These are phyloP conservation scores for Hirschioporus abietinus DNA, from an alignment of 768 basidiomycete species.

Conservation along the genomic window DNA sequence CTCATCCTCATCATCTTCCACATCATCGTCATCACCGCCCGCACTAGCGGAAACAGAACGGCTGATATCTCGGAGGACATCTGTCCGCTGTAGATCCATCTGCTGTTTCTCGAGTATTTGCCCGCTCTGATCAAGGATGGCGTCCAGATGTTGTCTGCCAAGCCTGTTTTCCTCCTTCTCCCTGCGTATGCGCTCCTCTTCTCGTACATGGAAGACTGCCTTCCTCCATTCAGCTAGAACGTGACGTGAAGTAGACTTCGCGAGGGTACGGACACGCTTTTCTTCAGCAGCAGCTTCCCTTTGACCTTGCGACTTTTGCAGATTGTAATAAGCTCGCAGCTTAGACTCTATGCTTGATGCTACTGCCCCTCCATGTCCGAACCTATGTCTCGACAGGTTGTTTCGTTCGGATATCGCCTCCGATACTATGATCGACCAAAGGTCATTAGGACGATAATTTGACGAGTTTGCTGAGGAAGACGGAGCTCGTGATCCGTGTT, in stretches of 20 bases:
- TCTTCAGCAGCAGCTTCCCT: slow-evolving; percentile 57
- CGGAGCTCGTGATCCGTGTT: neutral
- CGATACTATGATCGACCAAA: slow-evolving; percentile 7
- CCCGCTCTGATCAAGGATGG: slow-evolving; percentile 84
- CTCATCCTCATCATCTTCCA: slow-evolving; percentile 21
- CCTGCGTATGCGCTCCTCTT: slow-evolving; percentile 53
- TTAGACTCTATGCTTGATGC: slow-evolving; percentile 57
- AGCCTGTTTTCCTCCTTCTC: slow-evolving; percentile 76
- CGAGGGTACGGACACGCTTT: slow-evolving; percentile 56
- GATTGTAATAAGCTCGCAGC: slow-evolving; percentile 74
- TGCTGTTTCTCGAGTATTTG: slow-evolving; percentile 83
- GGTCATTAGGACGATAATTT: slow-evolving; percentile 1
- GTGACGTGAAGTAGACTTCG: slow-evolving; percentile 65
- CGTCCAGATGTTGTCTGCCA: slow-evolving; percentile 84
- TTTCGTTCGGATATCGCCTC: slow-evolving; percentile 7
- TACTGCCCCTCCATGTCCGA: slow-evolving; percentile 23
- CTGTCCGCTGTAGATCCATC: slow-evolving; percentile 53
- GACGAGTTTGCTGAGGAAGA: neutral
- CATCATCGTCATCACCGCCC: slow-evolving; percentile 19
- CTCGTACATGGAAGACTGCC: slow-evolving; percentile 75
- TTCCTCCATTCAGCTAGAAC: slow-evolving; percentile 83
- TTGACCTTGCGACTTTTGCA: slow-evolving; percentile 55
- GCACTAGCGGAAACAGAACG: slow-evolving; percentile 21
- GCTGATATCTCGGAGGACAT: slow-evolving; percentile 43
- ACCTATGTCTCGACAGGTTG: slow-evolving; percentile 25